These are phyloP conservation scores for Kodamaea lidongshanica DNA, from an alignment of 805 yeast species.

Conservation along the genomic window DNA sequence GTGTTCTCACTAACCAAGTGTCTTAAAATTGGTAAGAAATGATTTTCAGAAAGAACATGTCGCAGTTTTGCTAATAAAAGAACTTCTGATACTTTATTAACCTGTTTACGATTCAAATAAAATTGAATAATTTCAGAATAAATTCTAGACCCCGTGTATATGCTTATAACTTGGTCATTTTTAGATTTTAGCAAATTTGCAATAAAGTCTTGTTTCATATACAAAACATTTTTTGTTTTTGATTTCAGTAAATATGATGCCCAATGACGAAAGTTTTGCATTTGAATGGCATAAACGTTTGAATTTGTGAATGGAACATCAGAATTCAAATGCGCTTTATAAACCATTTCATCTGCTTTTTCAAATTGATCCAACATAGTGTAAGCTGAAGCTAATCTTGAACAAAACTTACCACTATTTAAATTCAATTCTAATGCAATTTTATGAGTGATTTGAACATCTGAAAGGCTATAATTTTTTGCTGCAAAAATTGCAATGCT, in stretches of 20 bases:
- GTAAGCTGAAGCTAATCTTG: conserved; percentile 23
- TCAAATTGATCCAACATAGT: conserved; percentile 25
- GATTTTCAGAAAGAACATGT: conserved; percentile 19
- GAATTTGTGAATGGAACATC: conserved; percentile 25
- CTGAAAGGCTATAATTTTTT: conserved; percentile 16
- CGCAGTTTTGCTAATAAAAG: conserved; percentile 14
- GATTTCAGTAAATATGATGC: conserved; percentile 9
- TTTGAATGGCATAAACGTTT: conserved; percentile 21
- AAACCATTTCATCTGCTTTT: conserved; percentile 27
- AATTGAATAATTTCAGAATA: conserved; percentile 23
- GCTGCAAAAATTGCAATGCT: conserved; percentile 19
- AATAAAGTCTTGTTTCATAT: conserved; percentile 10
- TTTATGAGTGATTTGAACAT: conserved; percentile 13
- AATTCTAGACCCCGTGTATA: conserved; percentile 5
- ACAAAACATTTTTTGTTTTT: conserved; percentile 8
- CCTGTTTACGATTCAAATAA: conserved; percentile 12
- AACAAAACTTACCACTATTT: conserved; percentile 21
- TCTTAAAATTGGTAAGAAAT: conserved; percentile 26
- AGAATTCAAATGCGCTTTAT: conserved; percentile 26
- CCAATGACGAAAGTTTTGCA: conserved; percentile 30
- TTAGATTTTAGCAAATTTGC: conserved; percentile 9
- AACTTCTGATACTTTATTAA: conserved; percentile 17
- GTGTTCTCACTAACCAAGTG: conserved; percentile 14
- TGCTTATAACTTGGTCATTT: conserved; percentile 9
- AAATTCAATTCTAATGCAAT: conserved; percentile 15